Evolutionary conservation across 2,329 filamentous ascomycete genomes (phyloP), one percentile per base, ranked within the genome.

Genomic region (Penicillium crustosum): DNA sequence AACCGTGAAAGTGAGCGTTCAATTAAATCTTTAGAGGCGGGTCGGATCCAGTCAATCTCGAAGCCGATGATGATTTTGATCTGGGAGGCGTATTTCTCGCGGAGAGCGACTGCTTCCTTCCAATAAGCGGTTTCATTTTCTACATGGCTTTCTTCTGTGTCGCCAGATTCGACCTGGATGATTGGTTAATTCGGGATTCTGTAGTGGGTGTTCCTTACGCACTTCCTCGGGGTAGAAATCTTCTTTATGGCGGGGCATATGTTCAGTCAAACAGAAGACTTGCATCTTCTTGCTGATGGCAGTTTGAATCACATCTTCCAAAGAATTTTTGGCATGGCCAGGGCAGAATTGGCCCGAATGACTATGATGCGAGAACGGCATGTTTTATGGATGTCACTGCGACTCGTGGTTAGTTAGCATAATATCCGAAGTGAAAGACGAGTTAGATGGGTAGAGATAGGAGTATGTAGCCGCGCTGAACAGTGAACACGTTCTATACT

Each of bases 281-380:
- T 86, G 85, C 83, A 95, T 94, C 43, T 89, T 88, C 60, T 89
- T 82, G 48, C 82, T 76, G 65, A 97, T 91, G 63, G 93, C 93
- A 13, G 87, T 84, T 70, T 87, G 84, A 66, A 97, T 81, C 49
- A 97, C 85, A 64, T 91, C 87, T 74, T 97, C 93, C 10, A 99
- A 84, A 21, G 86, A 83, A 73, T 96, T 86, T 71, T 89, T 86
- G 50, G 94, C 94, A 79, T 99, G 94, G 66, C 89, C 86, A 10
- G 88, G 88, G 79, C 94, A 99, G 80, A 99, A 99, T 74, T 99
- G 91, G 62, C 94, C 94, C 38, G 94, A 97, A 78, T 99, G 94
- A 71, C 91, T 96, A 77, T 99, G 94, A 81, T 97, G 95, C 5
- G 94, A 95, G 79, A 96, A 96, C 2, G 93, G 93, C 94, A 97